A percentile compares a stretch with the other conserved stretches of the same genome.
These are phyloP conservation scores for Dalbergia cultrata DNA, from an alignment of 306 rosid species.

Conservation along the genomic window DNA sequence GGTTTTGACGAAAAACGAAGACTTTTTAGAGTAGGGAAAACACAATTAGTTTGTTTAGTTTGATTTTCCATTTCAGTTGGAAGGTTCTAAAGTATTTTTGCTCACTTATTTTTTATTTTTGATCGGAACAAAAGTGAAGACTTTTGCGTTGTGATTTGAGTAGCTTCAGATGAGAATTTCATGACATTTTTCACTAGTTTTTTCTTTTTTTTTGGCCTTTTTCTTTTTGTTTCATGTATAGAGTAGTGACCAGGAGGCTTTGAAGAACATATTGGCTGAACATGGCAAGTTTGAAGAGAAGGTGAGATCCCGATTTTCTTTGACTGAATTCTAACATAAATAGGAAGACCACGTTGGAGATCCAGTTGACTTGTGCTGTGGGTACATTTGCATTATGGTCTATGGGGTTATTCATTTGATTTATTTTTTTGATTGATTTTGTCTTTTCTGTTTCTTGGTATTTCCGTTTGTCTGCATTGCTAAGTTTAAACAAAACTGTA, in stretches of 20 bases:
- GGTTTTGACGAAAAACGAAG: not conserved
- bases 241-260: conserved; percentile 75
- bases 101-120: not conserved
- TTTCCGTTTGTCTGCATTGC: conserved; percentile 6
- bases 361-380: conserved; percentile 1
- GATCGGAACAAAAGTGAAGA: not conserved
- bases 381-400: conserved; percentile 9
- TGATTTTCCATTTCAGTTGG: not conserved
- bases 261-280: conserved; percentile 59
- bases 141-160: not conserved
- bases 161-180: not conserved
- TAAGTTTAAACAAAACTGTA: not conserved
- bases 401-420: not conserved
- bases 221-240: conserved; percentile 23
- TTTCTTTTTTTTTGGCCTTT: not conserved
- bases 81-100: not conserved
- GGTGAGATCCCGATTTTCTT: conserved; percentile 38
- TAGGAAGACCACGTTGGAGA: conserved; percentile 4
- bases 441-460: not conserved
- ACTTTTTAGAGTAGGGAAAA: too few relatives aligned
- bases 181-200: not conserved
- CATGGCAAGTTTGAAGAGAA: conserved; percentile 49
- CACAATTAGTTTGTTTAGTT: not conserved
- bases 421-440: not conserved
- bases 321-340: not conserved